Evolutionary conservation across 495 filamentous ascomycete species (phyloP), one percentile per base, ranked within the genome.

Genomic region (Tuber borchii): DNA sequence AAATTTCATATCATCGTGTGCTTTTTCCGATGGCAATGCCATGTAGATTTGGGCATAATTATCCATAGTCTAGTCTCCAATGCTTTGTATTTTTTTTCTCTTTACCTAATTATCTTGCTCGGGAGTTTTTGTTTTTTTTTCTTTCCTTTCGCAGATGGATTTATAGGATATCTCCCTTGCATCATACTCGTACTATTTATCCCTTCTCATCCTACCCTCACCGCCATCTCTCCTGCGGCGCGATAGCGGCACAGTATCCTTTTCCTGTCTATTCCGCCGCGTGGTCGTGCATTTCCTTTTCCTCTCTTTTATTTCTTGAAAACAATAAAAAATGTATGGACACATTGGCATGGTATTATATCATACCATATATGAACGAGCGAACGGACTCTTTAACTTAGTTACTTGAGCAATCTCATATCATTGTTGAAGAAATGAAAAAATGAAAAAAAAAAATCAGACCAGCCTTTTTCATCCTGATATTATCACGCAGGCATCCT

Each of bases 241-340:
- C 22, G 48, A 26, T 56, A 22, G 48, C 9, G 48, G 48, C 10
- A 56, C 22, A 8, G 7, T 37, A n/a, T 73, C 40, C n/a, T 73
- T 51, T 65, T 39, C 42, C 10, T 71, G 34, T 75, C 56, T 20
- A 17, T 44, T 74, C 46, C 72, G 72, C 74, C 73, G 40, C 71
- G 48, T 68, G 45, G 72, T n/a, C 45, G 75, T 72, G 75, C 75
- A 45, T 44, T 46, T 51, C 37, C 45, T 70, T 76, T 39, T 39
- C 69, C 12, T 69, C 39, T 45, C 74, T 44, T 65, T 44, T 20
- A 74, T 61, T 31, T 74, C 48, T 48, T 44, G 16, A 34, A 40
- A 73, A 37, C 40, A 51, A 17, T n/a, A 26, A 8, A 5, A 73
- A 31, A 34, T 8, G 22, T 61, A 31, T 20, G 14, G 12, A 26